Base-by-base conservation (phyloP, 345 rosid species). In the Toxicodendron radicans region DNA sequence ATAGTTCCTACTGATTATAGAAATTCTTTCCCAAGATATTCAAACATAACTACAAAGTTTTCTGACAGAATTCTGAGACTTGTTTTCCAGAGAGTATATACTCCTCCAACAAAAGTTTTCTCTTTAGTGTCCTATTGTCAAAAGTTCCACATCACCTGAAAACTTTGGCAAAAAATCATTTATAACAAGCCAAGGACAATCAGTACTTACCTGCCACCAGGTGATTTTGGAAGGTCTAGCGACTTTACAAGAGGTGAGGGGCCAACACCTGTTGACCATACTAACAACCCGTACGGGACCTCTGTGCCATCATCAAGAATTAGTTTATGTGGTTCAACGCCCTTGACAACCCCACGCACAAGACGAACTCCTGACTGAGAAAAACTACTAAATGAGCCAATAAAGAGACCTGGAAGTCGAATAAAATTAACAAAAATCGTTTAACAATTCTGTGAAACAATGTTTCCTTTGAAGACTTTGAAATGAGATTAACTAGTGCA, bases 181-280 rank as follows among this genome's bases (percentile, higher is more conserved):
- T 17, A 1, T 43, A 33, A 45, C 33, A 57, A 58, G 57, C 17
- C 33, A 64, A 49, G 38, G 35, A 18, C 12, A 61, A 58, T 10
- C 57, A n/a, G 38, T 20, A 53, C 79, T 83, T 71, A 88, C 98
- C 99, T 92, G 75, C 97, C 97, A 78, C 97, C 95, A 0, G 95
- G 97, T 76, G 90, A 90, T 83, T 95, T 92, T 4, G 98, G 94
- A 79, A 95, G 81, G 61, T 85, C 90, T 46, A 91, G 79, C 75
- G 94, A 85, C 62, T 81, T 88, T 27, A 91, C 88, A 58, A 95
- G 83, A 70, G 88, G 21, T 56, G 97, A 90, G 70, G 97, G 99
- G 72, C 97, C 99, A 35, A 95, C 97, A 67, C 97, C 98, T 4
- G 97, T 92, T 51, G 98, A 92, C 99, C 99, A 95, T 10, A 91